Base-by-base conservation (phyloP, 768 basidiomycete genomes). In the Suillus decipiens region DNA sequence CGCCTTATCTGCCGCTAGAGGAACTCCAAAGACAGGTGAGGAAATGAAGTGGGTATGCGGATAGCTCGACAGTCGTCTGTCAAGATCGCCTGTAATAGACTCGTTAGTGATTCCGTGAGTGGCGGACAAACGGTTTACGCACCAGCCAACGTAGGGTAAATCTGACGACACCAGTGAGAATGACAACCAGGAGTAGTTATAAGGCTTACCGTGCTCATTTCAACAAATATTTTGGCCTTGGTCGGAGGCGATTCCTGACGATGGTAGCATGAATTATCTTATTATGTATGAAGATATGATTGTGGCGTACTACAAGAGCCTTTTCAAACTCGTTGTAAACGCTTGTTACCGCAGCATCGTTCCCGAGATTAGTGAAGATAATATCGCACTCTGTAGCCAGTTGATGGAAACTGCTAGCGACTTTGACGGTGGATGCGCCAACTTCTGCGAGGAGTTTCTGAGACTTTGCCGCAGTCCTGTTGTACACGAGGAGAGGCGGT, bases 1-100 rank as follows among this genome's bases (percentile, higher is more conserved):
- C 1, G 85, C 86, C 4, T 79, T 80, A 36, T 86, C 85, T 0
- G 93, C 93, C 24, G 79, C 84, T 31, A 78, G 70, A 10, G 93
- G 91, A 5, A 87, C 77, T 8, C 89, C 89, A 65, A 95, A 90
- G 19, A 96, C 88, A 4, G 93, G 95, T 45, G 85, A 86, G n/a
- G 87, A 84, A 59, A 96, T 82, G 69, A 93, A 84, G 67, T 81
- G 85, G 33, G 84, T 79, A 68, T 86, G 83, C 1, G 83, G 82
- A 61, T 84, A 77, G 22, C 81, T 71, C 2, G 89, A 85, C 33
- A 93, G 76, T 14, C 89, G 78, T 9, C 73, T 79, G 72, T 95
- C 92, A 28, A 96, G 80, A 72, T 92, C 85, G 57, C 84, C 89
- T 85, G 67, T 12, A 47, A 48, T 1, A 54, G 10, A 42, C 15